A percentile compares a stretch with the other conserved stretches of the same genome.
Conservation (phyloP, 2,329 filamentous ascomycete genomes). For the Fusarium proliferatum region DNA sequence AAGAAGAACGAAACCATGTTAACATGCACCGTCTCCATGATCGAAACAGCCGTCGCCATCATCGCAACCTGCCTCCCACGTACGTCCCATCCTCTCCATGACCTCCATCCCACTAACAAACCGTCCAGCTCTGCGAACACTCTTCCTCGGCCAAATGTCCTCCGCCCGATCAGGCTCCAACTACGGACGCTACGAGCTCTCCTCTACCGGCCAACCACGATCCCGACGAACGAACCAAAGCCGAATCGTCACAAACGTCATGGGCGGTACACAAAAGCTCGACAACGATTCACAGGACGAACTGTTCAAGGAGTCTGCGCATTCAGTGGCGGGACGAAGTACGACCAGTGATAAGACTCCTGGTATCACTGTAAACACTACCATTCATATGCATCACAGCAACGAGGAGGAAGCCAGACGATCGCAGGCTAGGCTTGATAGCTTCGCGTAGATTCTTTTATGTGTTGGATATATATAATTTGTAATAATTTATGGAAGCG, state of each 20-base stretch:
- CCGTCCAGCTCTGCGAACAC: constrained; percentile 24
- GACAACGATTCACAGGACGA: constrained; percentile 41
- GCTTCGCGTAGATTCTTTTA: constrained; percentile 5
- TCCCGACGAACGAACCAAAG: constrained; percentile 36
- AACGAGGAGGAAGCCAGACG: constrained; percentile 2
- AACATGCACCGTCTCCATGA: constrained; percentile 53
- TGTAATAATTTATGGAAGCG: not conserved
- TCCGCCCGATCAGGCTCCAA: constrained; percentile 33
- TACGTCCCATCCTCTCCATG: not conserved
- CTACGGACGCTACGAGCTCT: constrained; percentile 39
- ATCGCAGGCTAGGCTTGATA: constrained; percentile 6
- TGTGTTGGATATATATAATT: not conserved
- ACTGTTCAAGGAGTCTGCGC: constrained; percentile 24
- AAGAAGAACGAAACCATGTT: constrained; percentile 51
- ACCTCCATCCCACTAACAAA: not conserved
- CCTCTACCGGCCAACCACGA: constrained; percentile 27
- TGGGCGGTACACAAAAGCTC: constrained; percentile 34
- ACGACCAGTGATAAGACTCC: constrained; percentile 5
- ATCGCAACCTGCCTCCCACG: constrained; percentile 54
- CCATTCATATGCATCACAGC: constrained; percentile 31
- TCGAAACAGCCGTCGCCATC: constrained; percentile 54
- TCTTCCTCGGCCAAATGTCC: constrained; percentile 38
- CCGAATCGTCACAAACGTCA: constrained; percentile 38
- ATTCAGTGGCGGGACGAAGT: not conserved
- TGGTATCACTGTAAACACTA: constrained; percentile 38